Conservation (phyloP, 805 yeast species). For the Candida tibetensis region DNA sequence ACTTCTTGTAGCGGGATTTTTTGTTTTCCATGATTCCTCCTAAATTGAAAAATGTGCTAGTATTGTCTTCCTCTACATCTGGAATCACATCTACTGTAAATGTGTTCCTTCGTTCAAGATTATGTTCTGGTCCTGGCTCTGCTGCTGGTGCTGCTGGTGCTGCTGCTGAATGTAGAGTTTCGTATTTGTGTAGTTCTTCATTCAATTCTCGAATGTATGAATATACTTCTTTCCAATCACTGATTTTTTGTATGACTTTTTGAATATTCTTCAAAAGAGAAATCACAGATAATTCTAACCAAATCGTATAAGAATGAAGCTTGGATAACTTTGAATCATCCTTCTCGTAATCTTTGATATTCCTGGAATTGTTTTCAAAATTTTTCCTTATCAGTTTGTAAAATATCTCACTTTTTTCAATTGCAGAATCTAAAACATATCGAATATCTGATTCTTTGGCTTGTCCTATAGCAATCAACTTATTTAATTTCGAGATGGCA, state of each 20-base stretch:
- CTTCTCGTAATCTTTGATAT: background rate
- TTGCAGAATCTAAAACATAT: slow-evolving; percentile 16
- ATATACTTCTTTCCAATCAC: slow-evolving; percentile 32
- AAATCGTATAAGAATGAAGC: slow-evolving; percentile 16
- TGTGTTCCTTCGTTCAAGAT: slow-evolving; percentile 15
- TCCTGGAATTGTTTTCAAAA: background rate
- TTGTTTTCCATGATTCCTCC: slow-evolving; percentile 50
- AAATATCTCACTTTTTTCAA: slow-evolving; percentile 1
- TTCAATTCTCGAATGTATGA: slow-evolving; percentile 25
- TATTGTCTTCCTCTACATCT: slow-evolving; percentile 13
- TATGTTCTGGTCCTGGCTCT: background rate
- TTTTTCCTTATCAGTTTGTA: no score
- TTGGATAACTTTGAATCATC: slow-evolving; percentile 9
- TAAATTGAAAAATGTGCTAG: slow-evolving; percentile 30
- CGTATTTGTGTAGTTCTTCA: slow-evolving; percentile 27
- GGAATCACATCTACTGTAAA: slow-evolving; percentile 13
- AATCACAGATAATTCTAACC: slow-evolving; percentile 23
- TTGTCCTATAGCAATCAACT: slow-evolving; percentile 30
- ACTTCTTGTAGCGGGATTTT: slow-evolving; percentile 45
- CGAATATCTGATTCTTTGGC: slow-evolving; percentile 33
- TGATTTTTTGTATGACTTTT: slow-evolving; percentile 21
- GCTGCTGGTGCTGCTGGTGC: no score
- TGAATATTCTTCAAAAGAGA: slow-evolving; percentile 24
- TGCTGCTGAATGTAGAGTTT: slow-evolving; percentile 9
- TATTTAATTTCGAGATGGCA: slow-evolving; percentile 33